phyloP scores from a whole-genome alignment of 306 rosid species.

The Begonia loranthoides region DNA sequence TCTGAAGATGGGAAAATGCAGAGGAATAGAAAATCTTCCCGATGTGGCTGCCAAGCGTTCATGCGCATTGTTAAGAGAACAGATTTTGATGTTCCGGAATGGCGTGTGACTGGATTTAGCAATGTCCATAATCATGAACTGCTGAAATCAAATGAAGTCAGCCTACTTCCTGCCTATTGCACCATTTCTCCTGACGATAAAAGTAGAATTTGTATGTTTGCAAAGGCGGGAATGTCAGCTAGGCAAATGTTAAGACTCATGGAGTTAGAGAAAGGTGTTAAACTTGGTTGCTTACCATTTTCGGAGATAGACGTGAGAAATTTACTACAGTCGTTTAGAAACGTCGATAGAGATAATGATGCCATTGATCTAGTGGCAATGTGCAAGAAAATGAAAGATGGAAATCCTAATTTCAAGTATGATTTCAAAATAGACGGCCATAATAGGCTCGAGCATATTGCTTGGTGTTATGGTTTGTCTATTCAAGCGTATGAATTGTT shows the following conservation, averaged over 20 bases:
- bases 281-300: conserved; percentile 74
- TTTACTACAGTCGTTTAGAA: conserved; percentile 65
- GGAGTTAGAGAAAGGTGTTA: conserved; percentile 81
- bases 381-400: conserved; percentile 80
- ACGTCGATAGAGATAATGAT: conserved; percentile 64
- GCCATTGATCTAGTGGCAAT: conserved; percentile 70
- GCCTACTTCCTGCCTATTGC: conserved; percentile 51
- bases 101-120: conserved; percentile 90
- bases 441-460: conserved; percentile 73
- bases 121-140: conserved; percentile 68
- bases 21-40: conserved; percentile 69
- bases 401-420: conserved; percentile 54
- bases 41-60: conserved; percentile 82
- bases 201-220: conserved; percentile 78
- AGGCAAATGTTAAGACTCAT: conserved; percentile 79
- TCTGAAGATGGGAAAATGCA: conserved; percentile 72
- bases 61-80: conserved; percentile 71
- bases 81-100: conserved; percentile 75
- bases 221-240: conserved; percentile 89
- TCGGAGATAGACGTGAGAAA: conserved; percentile 75
- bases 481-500: conserved; percentile 43
- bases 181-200: conserved; percentile 72
- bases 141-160: conserved; percentile 48
- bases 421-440: conserved; percentile 63
- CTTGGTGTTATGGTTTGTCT: conserved; percentile 60